Evolutionary conservation across 2,329 filamentous ascomycete genomes (phyloP).

Genomic region (Phaeoacremonium minimum): DNA sequence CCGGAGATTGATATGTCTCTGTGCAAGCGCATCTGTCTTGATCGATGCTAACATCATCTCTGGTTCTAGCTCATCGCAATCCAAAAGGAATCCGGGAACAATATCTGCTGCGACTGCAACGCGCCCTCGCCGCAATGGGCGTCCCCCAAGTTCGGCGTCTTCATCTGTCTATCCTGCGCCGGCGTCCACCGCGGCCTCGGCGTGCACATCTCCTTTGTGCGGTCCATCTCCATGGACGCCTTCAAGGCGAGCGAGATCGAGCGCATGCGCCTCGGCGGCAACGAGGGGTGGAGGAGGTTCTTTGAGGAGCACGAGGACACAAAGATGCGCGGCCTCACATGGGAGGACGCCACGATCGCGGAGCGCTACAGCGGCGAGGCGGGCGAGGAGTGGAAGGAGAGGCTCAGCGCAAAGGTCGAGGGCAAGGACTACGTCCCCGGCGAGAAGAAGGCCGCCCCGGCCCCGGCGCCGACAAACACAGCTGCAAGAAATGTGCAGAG

Average conservation of each 20-base stretch:
- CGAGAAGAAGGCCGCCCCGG: constrained; percentile 46
- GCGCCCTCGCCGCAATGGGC: constrained; percentile 98
- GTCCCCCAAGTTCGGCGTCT: constrained; percentile 93
- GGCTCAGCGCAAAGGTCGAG: constrained; percentile 82
- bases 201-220: constrained; percentile 97
- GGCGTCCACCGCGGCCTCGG: constrained; percentile 92
- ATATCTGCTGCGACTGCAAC: constrained; percentile 88
- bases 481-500: constrained; percentile 7
- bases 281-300: constrained; percentile 81
- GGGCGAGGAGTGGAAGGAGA: constrained; percentile 93
- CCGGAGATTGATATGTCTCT: constrained; percentile 2
- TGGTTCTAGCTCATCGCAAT: constrained; percentile 76
- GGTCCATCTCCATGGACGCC: constrained; percentile 96
- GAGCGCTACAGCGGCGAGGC: constrained; percentile 87
- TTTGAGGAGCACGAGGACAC: constrained; percentile 72
- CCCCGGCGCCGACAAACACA: constrained; percentile 15
- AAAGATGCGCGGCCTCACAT: constrained; percentile 62
- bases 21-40: background rate
- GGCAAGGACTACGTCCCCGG: constrained; percentile 78
- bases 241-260: constrained; percentile 92
- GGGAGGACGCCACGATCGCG: constrained; percentile 85
- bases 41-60: constrained; percentile 8
- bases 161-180: constrained; percentile 95
- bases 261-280: constrained; percentile 90
- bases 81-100: constrained; percentile 86